Percentiles rank a stretch among this genome's conserved stretches.
phyloP scores from a whole-genome alignment of 345 rosid species.

The Populus alba region DNA sequence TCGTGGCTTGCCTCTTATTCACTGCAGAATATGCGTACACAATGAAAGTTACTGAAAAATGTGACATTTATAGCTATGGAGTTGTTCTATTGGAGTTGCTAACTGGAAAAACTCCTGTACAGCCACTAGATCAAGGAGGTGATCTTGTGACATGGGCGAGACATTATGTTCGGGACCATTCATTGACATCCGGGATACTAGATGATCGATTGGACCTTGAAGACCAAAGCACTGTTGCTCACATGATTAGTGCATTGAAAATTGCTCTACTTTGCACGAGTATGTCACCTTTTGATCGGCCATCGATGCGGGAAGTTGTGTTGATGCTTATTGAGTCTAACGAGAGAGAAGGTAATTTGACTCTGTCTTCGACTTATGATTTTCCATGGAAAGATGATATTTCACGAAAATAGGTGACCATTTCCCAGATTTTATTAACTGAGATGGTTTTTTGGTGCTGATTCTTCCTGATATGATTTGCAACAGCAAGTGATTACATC shows the following conservation, averaged over 20 bases:
- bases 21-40: conserved; percentile 30
- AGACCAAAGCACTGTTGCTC: conserved; percentile 19
- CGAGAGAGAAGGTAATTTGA: conserved; percentile 17
- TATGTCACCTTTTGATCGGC: conserved; percentile 26
- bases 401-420: conserved; percentile 13
- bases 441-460: conserved; percentile 13
- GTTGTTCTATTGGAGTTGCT: conserved; percentile 35
- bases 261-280: conserved; percentile 35
- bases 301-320: conserved; percentile 38
- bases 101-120: conserved; percentile 28
- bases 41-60: conserved; percentile 31
- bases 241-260: conserved; percentile 27
- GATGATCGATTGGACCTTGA: conserved; percentile 26
- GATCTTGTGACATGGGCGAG: conserved; percentile 25
- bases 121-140: conserved; percentile 29
- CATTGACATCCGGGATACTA: conserved; percentile 23
- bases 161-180: conserved; percentile 21
- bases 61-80: conserved; percentile 33
- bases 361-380: conserved; percentile 8
- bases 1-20: background rate
- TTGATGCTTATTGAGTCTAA: conserved; percentile 35
- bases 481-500: conserved; percentile 7
- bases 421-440: conserved; percentile 14
- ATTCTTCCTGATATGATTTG: conserved; percentile 17
- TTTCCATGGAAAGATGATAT: conserved; percentile 25